Percentiles rank a stretch among this genome's conserved stretches.
phyloP scores from a whole-genome alignment of 1,284 basidiomycete genomes.

The Tilletiaria anomala region DNA sequence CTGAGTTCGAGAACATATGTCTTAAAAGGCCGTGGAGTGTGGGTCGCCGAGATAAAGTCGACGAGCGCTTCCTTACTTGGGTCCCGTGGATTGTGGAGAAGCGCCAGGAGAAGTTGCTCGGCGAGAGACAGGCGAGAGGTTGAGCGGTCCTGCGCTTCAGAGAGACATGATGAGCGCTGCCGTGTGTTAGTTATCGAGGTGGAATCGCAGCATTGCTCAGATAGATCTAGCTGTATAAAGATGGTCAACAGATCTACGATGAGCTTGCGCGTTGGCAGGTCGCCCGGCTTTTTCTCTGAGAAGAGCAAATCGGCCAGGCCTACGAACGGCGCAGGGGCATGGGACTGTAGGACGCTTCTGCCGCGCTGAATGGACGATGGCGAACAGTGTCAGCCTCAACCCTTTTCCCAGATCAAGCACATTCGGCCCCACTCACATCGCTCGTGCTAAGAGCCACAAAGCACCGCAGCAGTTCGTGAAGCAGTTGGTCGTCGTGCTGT shows the following conservation, averaged over 20 bases:
- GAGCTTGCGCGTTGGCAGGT: conserved; percentile 71
- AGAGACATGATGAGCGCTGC: neutral
- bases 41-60: conserved; percentile 72
- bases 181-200: neutral
- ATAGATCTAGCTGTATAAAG: conserved; percentile 7
- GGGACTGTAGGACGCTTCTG: conserved; percentile 56
- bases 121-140: no score
- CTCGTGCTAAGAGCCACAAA: conserved; percentile 86
- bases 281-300: conserved; percentile 93
- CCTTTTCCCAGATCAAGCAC: no score
- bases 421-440: conserved; percentile 51
- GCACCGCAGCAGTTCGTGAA: conserved; percentile 82
- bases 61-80: conserved; percentile 25
- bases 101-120: conserved; percentile 11
- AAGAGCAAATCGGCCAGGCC: conserved; percentile 71
- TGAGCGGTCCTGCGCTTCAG: neutral
- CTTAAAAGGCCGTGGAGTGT: conserved; percentile 73
- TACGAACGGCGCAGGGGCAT: conserved; percentile 69
- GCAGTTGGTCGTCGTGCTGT: conserved; percentile 85
- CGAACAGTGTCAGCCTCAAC: no score
- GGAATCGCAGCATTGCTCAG: neutral
- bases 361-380: no score
- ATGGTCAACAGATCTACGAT: conserved; percentile 59
- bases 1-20: conserved; percentile 75
- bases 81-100: conserved; percentile 22